phyloP scores from a whole-genome alignment of 2,329 filamentous ascomycete species.

The Nothomitra cinnamomea region DNA sequence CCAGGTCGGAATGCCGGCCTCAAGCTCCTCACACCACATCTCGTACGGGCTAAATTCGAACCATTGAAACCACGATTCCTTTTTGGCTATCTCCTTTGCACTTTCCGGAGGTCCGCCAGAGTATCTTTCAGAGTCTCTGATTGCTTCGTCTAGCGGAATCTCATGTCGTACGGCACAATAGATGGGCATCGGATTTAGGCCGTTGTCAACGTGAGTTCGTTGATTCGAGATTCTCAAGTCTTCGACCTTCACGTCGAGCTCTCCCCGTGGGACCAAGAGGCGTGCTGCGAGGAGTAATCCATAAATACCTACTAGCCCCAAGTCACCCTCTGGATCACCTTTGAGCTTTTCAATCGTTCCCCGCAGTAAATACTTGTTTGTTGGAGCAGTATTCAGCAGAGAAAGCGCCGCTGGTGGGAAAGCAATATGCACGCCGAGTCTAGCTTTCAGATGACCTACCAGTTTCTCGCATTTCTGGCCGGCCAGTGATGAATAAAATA shows the following conservation, averaged over 20 bases:
- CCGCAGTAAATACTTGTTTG: constrained; percentile 77
- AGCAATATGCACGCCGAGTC: constrained; percentile 76
- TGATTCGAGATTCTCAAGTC: constrained; percentile 92
- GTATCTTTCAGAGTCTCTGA: constrained; percentile 19
- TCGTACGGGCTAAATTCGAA: constrained; percentile 92
- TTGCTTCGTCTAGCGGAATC: constrained; percentile 50
- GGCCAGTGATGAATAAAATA: constrained; percentile 70
- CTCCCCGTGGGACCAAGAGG: constrained; percentile 71
- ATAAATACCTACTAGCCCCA: constrained; percentile 88
- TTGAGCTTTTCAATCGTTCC: constrained; percentile 84
- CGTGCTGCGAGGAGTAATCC: constrained; percentile 72
- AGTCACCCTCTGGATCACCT: constrained; percentile 61
- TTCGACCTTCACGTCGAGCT: constrained; percentile 54
- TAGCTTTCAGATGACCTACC: constrained; percentile 70
- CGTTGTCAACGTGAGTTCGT: constrained; percentile 54
- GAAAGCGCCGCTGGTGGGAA: constrained; percentile 75
- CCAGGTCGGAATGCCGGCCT: constrained; percentile 88
- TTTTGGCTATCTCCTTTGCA: constrained; percentile 33
- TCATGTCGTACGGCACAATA: constrained; percentile 94
- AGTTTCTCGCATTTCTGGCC: constrained; percentile 49
- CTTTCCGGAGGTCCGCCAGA: constrained; percentile 26
- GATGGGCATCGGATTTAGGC: constrained; percentile 75
- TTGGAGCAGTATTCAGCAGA: constrained; percentile 71
- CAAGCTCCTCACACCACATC: constrained; percentile 85
- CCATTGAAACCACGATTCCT: constrained; percentile 92